These are phyloP conservation scores for Plasmodium gonderi DNA, from an alignment of 169 alveolate genomes.

Conservation along the genomic window DNA sequence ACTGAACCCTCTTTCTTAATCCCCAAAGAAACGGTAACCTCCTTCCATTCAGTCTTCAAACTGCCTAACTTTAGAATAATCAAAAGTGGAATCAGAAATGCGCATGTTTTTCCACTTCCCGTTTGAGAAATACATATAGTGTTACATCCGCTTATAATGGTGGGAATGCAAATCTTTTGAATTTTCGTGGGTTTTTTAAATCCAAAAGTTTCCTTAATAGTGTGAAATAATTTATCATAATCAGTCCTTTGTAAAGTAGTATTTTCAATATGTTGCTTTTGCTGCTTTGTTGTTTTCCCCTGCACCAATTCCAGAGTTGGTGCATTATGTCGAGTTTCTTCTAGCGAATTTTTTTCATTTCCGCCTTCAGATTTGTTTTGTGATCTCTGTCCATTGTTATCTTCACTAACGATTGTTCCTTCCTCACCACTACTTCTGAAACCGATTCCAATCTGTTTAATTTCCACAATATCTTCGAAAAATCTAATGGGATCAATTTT, in stretches of 20 bases:
- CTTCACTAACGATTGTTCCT: too few species aligned
- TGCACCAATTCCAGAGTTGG: background rate
- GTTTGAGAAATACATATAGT: conserved; percentile 85
- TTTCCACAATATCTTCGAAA: conserved; percentile 30
- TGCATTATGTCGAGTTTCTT: background rate
- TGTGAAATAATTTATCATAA: conserved; percentile 13
- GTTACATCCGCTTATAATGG: conserved; percentile 78
- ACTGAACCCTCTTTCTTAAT: too few species aligned
- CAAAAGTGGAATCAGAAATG: conserved; percentile 81
- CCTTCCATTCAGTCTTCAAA: background rate
- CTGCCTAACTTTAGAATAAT: background rate
- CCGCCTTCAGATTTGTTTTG: background rate
- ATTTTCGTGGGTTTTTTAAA: conserved; percentile 48
- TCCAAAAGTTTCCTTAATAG: conserved; percentile 30
- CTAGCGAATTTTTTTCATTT: background rate
- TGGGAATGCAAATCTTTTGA: conserved; percentile 78
- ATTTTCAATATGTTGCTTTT: background rate
- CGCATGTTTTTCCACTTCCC: conserved; percentile 87
- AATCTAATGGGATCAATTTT: conserved; percentile 42
- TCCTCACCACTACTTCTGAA: background rate
- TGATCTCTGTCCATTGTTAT: too few species aligned
- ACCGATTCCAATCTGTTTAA: background rate
- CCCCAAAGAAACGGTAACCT: too few species aligned
- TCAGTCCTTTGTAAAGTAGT: background rate
- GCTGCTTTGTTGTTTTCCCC: background rate